Evolutionary conservation across 345 rosid genomes (phyloP).

Genomic region (Salix suchowensis): DNA sequence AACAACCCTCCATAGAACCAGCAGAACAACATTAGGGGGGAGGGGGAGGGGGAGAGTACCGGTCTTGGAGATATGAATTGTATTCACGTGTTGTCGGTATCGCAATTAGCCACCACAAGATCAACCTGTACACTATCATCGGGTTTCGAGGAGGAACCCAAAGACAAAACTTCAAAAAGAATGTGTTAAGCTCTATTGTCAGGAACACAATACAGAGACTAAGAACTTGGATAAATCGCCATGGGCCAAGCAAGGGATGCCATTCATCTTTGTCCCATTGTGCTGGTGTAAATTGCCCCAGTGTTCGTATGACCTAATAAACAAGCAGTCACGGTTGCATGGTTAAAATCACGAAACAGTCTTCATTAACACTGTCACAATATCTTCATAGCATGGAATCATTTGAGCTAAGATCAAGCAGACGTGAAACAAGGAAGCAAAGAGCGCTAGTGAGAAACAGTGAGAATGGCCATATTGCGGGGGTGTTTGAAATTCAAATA

Average conservation of each 20-base stretch:
- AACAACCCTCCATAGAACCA: background rate
- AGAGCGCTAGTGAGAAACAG: background rate
- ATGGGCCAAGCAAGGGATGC: conserved; percentile 95
- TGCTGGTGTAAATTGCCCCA: conserved; percentile 96
- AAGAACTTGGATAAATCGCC: conserved; percentile 96
- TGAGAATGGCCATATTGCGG: background rate
- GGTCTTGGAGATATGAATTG: conserved; percentile 91
- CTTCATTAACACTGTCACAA: background rate
- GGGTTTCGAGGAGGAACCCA: conserved; percentile 98
- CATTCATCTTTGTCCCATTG: conserved; percentile 99
- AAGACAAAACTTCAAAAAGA: conserved; percentile 93
- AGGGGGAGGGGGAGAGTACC: conserved; percentile 33
- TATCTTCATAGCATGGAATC: background rate
- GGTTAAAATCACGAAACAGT: background rate
- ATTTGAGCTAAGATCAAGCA: background rate
- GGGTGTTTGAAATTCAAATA: background rate
- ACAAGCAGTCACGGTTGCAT: background rate
- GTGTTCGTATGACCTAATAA: conserved; percentile 71
- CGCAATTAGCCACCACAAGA: conserved; percentile 97
- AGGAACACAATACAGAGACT: conserved; percentile 76
- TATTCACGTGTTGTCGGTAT: conserved; percentile 95
- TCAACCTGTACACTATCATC: conserved; percentile 76
- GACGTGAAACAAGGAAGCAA: background rate
- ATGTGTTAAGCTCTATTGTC: conserved; percentile 92
- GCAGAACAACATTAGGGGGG: background rate